These are phyloP conservation scores for Grosmannia serpens DNA, from an alignment of 2,329 filamentous ascomycete genomes.

Conservation along the genomic window DNA sequence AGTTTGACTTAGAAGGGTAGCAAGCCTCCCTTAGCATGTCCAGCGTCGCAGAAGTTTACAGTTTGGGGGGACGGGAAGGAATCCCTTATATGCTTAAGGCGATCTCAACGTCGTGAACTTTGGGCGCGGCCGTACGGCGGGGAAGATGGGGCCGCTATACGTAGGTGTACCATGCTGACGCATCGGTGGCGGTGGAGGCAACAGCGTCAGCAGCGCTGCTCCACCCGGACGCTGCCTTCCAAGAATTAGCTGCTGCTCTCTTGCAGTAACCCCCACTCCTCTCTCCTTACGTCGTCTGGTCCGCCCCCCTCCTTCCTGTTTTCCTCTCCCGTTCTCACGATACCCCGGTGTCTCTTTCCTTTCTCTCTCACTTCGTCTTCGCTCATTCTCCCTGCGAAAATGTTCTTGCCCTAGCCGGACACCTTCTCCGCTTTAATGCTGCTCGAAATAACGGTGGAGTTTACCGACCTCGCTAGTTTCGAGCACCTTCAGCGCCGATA, in stretches of 20 bases:
- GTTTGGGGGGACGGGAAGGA: too few relatives aligned
- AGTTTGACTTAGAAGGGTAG: too few relatives aligned
- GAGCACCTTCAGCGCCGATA: conserved; percentile 10
- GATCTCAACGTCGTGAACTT: too few relatives aligned
- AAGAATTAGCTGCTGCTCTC: neutral
- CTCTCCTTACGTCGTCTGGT: neutral
- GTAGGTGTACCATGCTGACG: too few relatives aligned
- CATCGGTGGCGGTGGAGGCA: too few relatives aligned
- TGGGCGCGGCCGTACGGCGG: too few relatives aligned
- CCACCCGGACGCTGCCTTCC: neutral
- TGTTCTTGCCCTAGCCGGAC: conserved; percentile 48
- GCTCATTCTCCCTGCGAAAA: conserved; percentile 26
- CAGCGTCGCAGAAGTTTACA: too few relatives aligned
- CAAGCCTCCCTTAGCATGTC: too few relatives aligned
- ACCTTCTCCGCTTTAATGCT: conserved; percentile 28
- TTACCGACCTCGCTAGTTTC: conserved; percentile 17
- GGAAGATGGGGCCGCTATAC: too few relatives aligned
- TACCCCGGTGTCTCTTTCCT: conserved; percentile 2
- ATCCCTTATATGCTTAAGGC: too few relatives aligned
- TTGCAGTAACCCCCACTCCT: neutral
- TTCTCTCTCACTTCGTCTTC: neutral
- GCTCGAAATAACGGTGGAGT: conserved; percentile 28
- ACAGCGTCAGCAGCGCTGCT: too few relatives aligned
- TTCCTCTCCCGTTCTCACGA: conserved; percentile 1
- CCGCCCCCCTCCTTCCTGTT: conserved; percentile 2